Evolutionary conservation across 164 flowering plant species (phyloP), one percentile per base, ranked within the genome.

Genomic region (Dillenia turbinata): DNA sequence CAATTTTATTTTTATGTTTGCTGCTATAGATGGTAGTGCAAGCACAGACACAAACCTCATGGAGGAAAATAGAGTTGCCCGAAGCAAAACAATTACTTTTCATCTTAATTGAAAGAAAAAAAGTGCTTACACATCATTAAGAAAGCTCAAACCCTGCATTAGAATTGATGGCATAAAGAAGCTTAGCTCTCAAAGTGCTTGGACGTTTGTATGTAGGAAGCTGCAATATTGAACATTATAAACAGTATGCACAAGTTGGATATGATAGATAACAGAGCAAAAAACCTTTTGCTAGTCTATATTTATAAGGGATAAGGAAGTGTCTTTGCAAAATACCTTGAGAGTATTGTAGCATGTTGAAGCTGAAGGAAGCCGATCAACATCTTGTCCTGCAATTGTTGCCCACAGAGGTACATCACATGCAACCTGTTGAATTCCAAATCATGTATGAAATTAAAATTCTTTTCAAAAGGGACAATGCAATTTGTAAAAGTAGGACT

Each of bases 71-170:
- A 46, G 40, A 33, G 40, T 6, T 33, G 40, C 40, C 40, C 40
- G 40, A 33, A 33, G 40, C 40, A 33, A 33, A 33, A 13, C 9
- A 49, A 22, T 44, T 12, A 14, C 13, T 2, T 43, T 9, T 44
- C 13, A 49, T 13, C 64, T 59, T 54, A 59, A 10, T 53, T 44
- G 40, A 33, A 17, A 69, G 48, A 44, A 58, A 11, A 2, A 49
- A 17, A n/a, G 11, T 44, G 26, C 14, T 14, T 54, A 50, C 12
- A 33, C 17, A 66, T 56, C 46, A 60, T 59, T 78, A 94, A 54
- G 98, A 94, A 60, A 91, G 99, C 75, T 94, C 99, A 74, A 94
- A 91, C 57, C 99, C 99, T 49, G 99, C 86, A 74, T 94, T 94
- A 14, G 97, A 91, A 77, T 65, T 89, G 77, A 94, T 88, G 15